Base-by-base conservation (phyloP, 495 filamentous ascomycete genomes). In the Aspergillus saccharolyticus region DNA sequence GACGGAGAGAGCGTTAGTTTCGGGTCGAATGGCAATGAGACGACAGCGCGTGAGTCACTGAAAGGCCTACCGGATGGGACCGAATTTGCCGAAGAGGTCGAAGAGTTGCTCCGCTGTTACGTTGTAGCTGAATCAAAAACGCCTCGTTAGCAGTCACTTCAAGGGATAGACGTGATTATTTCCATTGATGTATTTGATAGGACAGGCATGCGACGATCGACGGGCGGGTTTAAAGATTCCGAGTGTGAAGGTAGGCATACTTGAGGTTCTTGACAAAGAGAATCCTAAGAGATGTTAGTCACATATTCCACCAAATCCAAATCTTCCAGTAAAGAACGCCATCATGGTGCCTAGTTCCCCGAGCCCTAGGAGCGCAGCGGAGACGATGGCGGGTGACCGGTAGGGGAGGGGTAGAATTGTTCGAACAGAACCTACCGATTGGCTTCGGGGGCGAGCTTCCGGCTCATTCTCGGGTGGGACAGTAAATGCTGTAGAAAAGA, bases 211-310 rank as follows among this genome's bases (percentile, higher is more conserved):
- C 43, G 17, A 50, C 25, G 21, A 15, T 57, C 43, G 60, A 28
- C 44, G 3, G n/a, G 51, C 44, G 44, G 53, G 58, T 57, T 55
- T 46, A 33, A 45, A n/a, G 12, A 21, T 49, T 44, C 54, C 51
- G 74, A 62, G 66, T 55, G 58, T 57, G 55, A 58, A 42, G 52
- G 44, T 42, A 25, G 46, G 67, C 87, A 60, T 71, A 92, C 90
- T 88, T 94, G 76, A 96, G 81, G 82, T 96, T 96, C 87, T 96
- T 96, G 66, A 95, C 91, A 84, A 95, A 96, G 74, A 96, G 88
- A 86, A 91, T 91, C 83, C 91, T 93, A 69, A 60, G 30, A 59
- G 25, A 17, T 19, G 54, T 66, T 53, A 66, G 57, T 44, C 7
- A n/a, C 16, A 25, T 22, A 18, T 19, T 16, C 19, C n/a, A 22